A percentile compares a stretch with the other conserved stretches of the same genome.
Evolutionary conservation across 768 basidiomycete genomes (phyloP).

Genomic region (Nevesoporus exiguus): DNA sequence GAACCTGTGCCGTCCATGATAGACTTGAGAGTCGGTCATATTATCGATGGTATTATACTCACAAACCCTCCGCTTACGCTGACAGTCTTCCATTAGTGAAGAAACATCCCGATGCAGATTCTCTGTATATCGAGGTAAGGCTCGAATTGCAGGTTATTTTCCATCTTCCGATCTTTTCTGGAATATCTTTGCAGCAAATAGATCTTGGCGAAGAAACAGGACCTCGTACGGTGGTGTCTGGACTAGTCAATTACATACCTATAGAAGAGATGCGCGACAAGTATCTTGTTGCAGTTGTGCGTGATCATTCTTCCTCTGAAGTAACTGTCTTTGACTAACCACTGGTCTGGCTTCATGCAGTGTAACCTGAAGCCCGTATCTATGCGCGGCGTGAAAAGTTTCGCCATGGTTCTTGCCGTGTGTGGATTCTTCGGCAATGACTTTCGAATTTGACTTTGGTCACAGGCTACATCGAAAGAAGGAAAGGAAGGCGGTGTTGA

Average conservation of each 20-base stretch:
- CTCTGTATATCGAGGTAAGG: slow-evolving; percentile 89
- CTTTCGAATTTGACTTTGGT: slow-evolving; percentile 1
- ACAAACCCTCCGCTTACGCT: background rate
- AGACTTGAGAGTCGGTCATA: slow-evolving; percentile 90
- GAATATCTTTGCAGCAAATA: slow-evolving; percentile 64
- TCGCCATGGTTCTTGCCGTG: slow-evolving; percentile 96
- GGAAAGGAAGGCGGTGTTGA: slow-evolving; percentile 91
- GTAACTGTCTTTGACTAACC: background rate
- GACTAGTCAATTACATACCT: slow-evolving; percentile 93
- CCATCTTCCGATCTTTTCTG: background rate
- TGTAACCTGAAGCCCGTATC: slow-evolving; percentile 93
- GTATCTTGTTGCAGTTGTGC: slow-evolving; percentile 78
- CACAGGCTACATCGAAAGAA: slow-evolving; percentile 83
- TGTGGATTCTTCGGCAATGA: slow-evolving; percentile 20
- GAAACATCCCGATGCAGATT: slow-evolving; percentile 96
- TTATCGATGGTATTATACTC: slow-evolving; percentile 73
- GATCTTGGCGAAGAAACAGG: slow-evolving; percentile 94
- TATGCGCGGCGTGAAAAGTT: slow-evolving; percentile 98
- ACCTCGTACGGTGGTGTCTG: slow-evolving; percentile 94
- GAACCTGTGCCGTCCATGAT: slow-evolving; percentile 95
- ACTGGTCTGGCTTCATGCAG: slow-evolving; percentile 33
- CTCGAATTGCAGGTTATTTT: background rate
- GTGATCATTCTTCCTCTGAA: slow-evolving; percentile 17
- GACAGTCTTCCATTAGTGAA: slow-evolving; percentile 52
- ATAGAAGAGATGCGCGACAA: slow-evolving; percentile 90